Evolutionary conservation across 2,329 filamentous ascomycete genomes (phyloP), one percentile per base, ranked within the genome.

Genomic region (Pestalotiopsis fici): DNA sequence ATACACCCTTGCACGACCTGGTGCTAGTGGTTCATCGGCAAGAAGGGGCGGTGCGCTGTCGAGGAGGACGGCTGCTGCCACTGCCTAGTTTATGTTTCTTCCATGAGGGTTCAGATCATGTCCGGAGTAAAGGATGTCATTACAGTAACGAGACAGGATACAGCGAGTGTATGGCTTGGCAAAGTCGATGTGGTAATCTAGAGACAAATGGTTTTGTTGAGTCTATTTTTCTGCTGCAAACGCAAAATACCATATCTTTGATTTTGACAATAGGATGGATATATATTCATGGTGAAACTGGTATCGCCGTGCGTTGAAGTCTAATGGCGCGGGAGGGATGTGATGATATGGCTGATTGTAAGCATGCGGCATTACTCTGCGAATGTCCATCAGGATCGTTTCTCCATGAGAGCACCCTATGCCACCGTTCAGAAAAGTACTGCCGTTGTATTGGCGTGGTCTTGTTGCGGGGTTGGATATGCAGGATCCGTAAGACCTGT

Each of bases 1-100:
- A 84, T 99, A 98, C 78, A 93, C 91, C 1, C 79, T 90, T 63
- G 83, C 83, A 7, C 79, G 86, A 69, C 85, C 86, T 0, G 83
- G 83, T n/a, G 74, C 73, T 13, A 68, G 64, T 39, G 64, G 54
- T 25, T 63, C 50, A 3, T 61, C 65, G 50, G 64, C 69, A 4
- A 72, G 66, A 35, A 73, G 69, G 64, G 68, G 70, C 21, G 72
- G 70, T 23, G 65, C 28, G 15, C 39, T 62, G 27, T 21, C 59
- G 4, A 64, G 59, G 31, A 55, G 65, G 50, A 55, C 59, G n/a
- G 65, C 59, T 27, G n/a, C 65, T 63, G 59, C 65, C 1, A 57
- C 47, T 18, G 65, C 65, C 3, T 66, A 61, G 57, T 31, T 57
- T 23, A 7, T 27, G 55, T 27, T 57, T 23, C 3, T 18, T 27